Evolutionary conservation across 768 basidiomycete genomes (phyloP).

Genomic region (Fomitopsis pulvina): DNA sequence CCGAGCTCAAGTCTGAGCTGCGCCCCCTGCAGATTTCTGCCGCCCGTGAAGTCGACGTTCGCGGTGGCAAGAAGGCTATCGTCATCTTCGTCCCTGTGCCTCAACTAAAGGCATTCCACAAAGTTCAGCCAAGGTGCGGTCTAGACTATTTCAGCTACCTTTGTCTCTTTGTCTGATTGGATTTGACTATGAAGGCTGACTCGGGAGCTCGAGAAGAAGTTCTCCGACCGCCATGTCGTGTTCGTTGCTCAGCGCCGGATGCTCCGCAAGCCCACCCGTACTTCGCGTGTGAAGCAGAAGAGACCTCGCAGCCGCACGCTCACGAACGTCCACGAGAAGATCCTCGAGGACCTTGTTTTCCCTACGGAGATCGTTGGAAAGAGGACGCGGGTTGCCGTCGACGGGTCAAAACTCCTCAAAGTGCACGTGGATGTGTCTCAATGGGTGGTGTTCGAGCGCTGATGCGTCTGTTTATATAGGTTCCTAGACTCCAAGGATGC

Average conservation of each 20-base stretch:
- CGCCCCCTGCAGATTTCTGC: slow-evolving; percentile 95
- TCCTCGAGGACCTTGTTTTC: slow-evolving; percentile 98
- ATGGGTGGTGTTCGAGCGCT: slow-evolving; percentile 3
- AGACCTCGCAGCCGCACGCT: slow-evolving; percentile 95
- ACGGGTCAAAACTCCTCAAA: slow-evolving; percentile 94
- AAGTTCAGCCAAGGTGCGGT: slow-evolving; percentile 87
- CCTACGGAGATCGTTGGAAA: slow-evolving; percentile 99
- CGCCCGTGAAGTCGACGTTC: slow-evolving; percentile 97
- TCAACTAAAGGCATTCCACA: slow-evolving; percentile 97
- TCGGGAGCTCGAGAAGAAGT: slow-evolving; percentile 99
- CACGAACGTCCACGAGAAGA: slow-evolving; percentile 95
- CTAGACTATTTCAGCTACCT: background rate
- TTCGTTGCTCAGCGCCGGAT: slow-evolving; percentile 98
- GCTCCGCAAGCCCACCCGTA: slow-evolving; percentile 95
- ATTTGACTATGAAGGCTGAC: slow-evolving; percentile 61
- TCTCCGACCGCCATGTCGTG: slow-evolving; percentile 98
- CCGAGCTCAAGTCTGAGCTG: slow-evolving; percentile 96
- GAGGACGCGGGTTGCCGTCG: slow-evolving; percentile 88
- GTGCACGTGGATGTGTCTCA: slow-evolving; percentile 59
- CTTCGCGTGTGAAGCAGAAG: slow-evolving; percentile 91
- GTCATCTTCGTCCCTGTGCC: slow-evolving; percentile 97
- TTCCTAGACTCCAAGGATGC: slow-evolving; percentile 98
- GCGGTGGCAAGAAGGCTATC: slow-evolving; percentile 99
- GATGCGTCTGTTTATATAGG: slow-evolving; percentile 33
- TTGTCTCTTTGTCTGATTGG: background rate